Evolutionary conservation across 2,329 filamentous ascomycete genomes (phyloP), one percentile per base, ranked within the genome.

Genomic region (Xylariaceae sp.): DNA sequence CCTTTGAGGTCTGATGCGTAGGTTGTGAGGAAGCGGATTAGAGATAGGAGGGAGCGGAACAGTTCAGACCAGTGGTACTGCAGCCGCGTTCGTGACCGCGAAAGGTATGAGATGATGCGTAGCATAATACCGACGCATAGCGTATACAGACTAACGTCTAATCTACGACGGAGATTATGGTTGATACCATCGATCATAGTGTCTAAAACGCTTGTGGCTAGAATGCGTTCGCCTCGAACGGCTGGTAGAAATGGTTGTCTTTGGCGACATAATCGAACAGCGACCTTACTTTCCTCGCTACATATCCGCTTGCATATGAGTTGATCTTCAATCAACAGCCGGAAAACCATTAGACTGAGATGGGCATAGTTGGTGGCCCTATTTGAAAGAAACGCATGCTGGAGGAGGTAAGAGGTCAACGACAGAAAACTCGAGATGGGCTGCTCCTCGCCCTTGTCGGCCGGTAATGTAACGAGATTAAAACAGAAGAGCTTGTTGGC

Each of bases 401-500:
- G 93, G 47, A 96, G 84, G 29, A 98, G 82, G 73, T 99, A 99
- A 2, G 93, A 98, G 2, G 90, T 90, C 43, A 96, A 80, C 0
- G 93, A 98, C 23, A 98, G 77, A 69, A 93, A 96, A 64, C 85
- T 87, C 45, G 89, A 86, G 60, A 99, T 87, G 0, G 93, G 89
- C 1, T 88, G 83, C 66, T 93, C 87, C 47, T 84, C 80, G 42
- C 80, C 84, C 64, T 88, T 88, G 47, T 87, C 85, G 1, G 86
- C 74, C 5, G 82, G 69, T 20, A 86, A 70, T 2, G 85, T 87
- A 49, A 96, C 85, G 43, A 99, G 76, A 65, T 89, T 93, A 71
- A 90, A 89, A 72, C 91, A 93, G 74, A 99, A 98, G 7, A 97
- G 81, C 74, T 97, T 98, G 77, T 98, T 99, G 32, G 93, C 89